Conservation (phyloP, 768 basidiomycete genomes). For the Cytidiella melzeri region DNA sequence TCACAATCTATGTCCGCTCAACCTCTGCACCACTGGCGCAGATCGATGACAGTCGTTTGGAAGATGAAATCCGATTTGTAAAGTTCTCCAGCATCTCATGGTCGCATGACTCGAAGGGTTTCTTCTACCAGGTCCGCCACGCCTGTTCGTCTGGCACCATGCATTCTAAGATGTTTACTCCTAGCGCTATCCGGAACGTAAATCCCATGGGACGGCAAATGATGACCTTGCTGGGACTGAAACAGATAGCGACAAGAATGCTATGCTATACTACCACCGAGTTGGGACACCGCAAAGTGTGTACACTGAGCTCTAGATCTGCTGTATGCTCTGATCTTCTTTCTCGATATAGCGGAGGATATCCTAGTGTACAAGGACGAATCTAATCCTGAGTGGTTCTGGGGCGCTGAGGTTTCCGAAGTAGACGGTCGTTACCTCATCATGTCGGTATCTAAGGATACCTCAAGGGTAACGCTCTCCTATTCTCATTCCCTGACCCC, state of each 20-base stretch:
- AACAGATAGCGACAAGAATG: slow-evolving; percentile 56
- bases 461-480: slow-evolving; percentile 47
- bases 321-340: not conserved
- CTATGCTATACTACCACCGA: slow-evolving; percentile 72
- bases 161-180: not conserved
- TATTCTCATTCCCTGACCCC: not conserved
- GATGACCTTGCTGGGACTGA: slow-evolving; percentile 53
- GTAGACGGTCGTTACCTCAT: slow-evolving; percentile 59
- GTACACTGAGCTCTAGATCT: slow-evolving; percentile 14
- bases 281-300: slow-evolving; percentile 66
- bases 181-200: slow-evolving; percentile 49
- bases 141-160: slow-evolving; percentile 1
- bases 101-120: slow-evolving; percentile 75
- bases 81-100: slow-evolving; percentile 72
- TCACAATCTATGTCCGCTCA: slow-evolving; percentile 60
- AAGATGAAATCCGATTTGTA: slow-evolving; percentile 66
- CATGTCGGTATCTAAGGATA: slow-evolving; percentile 51
- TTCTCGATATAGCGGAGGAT: slow-evolving; percentile 48
- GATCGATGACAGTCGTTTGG: slow-evolving; percentile 43
- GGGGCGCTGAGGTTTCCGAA: slow-evolving; percentile 47
- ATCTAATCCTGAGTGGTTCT: slow-evolving; percentile 62
- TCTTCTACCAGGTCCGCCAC: slow-evolving; percentile 66
- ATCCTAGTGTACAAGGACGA: slow-evolving; percentile 60
- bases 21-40: slow-evolving; percentile 50
- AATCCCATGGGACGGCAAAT: slow-evolving; percentile 36